phyloP scores from a whole-genome alignment of 306 rosid species.

The Prunus mongolica region DNA sequence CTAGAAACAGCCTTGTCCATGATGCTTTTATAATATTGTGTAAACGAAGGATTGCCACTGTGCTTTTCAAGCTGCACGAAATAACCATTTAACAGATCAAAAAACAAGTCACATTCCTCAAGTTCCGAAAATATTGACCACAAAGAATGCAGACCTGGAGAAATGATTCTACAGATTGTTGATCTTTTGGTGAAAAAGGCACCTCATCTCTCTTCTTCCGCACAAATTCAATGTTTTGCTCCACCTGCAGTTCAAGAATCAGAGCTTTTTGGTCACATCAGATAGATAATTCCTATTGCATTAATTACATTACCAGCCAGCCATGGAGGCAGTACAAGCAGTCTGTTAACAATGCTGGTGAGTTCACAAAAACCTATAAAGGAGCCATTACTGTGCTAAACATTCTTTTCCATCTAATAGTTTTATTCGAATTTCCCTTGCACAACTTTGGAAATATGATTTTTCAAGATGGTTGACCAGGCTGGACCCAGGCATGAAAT shows the following conservation, averaged over 20 bases:
- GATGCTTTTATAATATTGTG: constrained; percentile 76
- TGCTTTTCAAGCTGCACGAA: constrained; percentile 63
- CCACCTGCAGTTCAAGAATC: constrained; percentile 53
- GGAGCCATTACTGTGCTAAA: not conserved
- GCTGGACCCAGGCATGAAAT: not conserved
- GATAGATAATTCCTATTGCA: not conserved
- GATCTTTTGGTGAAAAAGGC: constrained; percentile 84
- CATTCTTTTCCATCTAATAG: not conserved
- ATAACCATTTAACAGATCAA: constrained; percentile 2
- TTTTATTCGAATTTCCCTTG: not conserved
- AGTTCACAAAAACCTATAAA: not conserved
- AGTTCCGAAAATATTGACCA: not conserved
- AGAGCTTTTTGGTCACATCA: not conserved
- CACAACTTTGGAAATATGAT: not conserved
- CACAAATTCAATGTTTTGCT: constrained; percentile 67
- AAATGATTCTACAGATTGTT: constrained; percentile 63
- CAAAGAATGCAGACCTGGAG: constrained; percentile 63
- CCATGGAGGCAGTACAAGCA: not conserved
- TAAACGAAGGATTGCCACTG: constrained; percentile 47
- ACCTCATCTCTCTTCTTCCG: constrained; percentile 76
- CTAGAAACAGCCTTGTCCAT: constrained; percentile 68
- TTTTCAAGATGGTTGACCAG: constrained; percentile 2
- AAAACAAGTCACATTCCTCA: not conserved
- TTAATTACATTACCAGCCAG: not conserved
- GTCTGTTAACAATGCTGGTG: not conserved